These are phyloP conservation scores for Cyclotella kingstonii DNA, from an alignment of 108 stramenopile species.

Conservation along the genomic window DNA sequence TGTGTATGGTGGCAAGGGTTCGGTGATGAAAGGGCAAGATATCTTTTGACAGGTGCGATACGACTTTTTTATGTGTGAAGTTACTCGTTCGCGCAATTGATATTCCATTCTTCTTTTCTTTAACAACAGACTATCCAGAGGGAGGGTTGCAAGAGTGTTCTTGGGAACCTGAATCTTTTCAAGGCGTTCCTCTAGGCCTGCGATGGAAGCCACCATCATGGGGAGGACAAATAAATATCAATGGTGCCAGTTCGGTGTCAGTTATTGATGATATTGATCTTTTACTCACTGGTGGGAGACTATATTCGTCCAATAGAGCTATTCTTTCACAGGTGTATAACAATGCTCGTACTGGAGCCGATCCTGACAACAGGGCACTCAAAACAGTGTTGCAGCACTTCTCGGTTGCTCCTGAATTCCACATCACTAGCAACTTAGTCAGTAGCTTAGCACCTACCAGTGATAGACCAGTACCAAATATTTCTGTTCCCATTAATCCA, in stretches of 20 bases:
- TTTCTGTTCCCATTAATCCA: constrained; percentile 11
- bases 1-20: constrained; percentile 32
- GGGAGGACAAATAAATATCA: constrained; percentile 18
- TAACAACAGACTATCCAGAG: constrained; percentile 25
- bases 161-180: neutral
- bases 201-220: constrained; percentile 27
- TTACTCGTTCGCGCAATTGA: no score
- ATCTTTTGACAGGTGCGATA: no score
- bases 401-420: constrained; percentile 41
- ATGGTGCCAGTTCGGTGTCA: neutral
- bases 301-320: constrained; percentile 2
- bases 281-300: constrained; percentile 43
- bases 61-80: no score
- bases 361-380: constrained; percentile 14
- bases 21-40: constrained; percentile 8
- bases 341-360: neutral
- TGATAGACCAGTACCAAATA: constrained; percentile 2
- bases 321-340: constrained; percentile 25
- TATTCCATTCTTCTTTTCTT: no score
- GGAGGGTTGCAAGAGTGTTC: constrained; percentile 15
- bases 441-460: neutral
- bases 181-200: constrained; percentile 9
- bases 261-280: constrained; percentile 42
- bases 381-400: constrained; percentile 11
- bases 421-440: constrained; percentile 26